phyloP scores from a whole-genome alignment of 352 stramenopile species.

The Phytophthora macrochlamydospora region DNA sequence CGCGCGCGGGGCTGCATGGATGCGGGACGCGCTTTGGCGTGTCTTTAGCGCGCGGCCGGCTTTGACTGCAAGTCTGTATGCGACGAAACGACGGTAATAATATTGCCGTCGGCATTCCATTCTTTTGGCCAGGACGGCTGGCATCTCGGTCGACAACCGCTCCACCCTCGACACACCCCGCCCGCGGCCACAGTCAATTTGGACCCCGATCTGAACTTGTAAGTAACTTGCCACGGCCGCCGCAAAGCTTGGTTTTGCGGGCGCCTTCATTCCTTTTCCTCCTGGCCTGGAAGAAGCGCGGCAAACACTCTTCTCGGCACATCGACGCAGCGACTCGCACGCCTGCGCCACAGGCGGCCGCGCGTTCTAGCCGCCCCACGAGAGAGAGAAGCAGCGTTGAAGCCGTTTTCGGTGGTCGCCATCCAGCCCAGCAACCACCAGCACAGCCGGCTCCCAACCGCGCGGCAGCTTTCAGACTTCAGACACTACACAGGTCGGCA shows the following conservation, averaged over 20 bases:
- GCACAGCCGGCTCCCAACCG: neutral
- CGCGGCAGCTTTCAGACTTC: too few relatives aligned
- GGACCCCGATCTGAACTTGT: too few relatives aligned
- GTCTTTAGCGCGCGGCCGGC: conserved; percentile 14
- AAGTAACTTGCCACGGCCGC: too few relatives aligned
- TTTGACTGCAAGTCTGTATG: conserved; percentile 15
- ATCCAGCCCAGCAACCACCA: neutral
- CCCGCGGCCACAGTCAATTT: neutral
- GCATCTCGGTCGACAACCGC: neutral
- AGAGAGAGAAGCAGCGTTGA: conserved; percentile 12
- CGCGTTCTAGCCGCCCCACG: conserved; percentile 33
- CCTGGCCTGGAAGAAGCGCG: conserved; percentile 18
- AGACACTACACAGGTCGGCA: neutral
- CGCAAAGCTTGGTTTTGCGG: too few relatives aligned
- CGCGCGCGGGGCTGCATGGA: conserved; percentile 22
- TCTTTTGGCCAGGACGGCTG: neutral
- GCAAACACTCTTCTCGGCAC: conserved; percentile 12
- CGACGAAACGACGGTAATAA: too few relatives aligned
- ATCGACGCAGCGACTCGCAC: conserved; percentile 8
- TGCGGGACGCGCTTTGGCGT: conserved; percentile 11
- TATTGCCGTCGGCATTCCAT: too few relatives aligned
- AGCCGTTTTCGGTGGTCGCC: conserved; percentile 32
- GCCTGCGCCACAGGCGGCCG: conserved; percentile 38
- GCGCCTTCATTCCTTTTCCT: conserved; percentile 34
- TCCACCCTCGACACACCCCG: conserved; percentile 1